These are phyloP conservation scores for Meripilus lineatus DNA, from an alignment of 1,284 basidiomycete species.

Conservation along the genomic window DNA sequence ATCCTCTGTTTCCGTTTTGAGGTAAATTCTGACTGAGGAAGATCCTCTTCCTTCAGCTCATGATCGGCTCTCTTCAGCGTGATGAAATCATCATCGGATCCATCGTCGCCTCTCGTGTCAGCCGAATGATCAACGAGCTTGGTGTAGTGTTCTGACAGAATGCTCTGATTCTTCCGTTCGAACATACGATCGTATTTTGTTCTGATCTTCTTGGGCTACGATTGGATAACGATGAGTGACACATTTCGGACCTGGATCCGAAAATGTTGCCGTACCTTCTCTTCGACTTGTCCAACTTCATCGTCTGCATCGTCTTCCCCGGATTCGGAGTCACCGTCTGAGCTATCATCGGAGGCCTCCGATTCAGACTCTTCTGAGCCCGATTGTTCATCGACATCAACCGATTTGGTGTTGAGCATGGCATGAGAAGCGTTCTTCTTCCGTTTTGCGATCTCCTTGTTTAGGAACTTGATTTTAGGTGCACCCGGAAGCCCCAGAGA, in stretches of 20 bases:
- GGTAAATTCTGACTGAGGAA: constrained; percentile 36
- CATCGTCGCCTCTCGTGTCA: constrained; percentile 34
- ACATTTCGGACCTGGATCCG: not conserved
- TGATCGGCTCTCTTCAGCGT: constrained; percentile 91
- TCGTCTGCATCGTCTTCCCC: constrained; percentile 15
- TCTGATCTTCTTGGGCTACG: constrained; percentile 44
- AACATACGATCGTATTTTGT: constrained; percentile 99
- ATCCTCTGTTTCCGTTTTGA: constrained; percentile 66
- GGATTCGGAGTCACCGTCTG: constrained; percentile 17
- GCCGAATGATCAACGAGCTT: constrained; percentile 74
- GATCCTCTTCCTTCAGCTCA: constrained; percentile 45
- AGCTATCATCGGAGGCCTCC: constrained; percentile 18
- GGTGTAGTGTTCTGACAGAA: constrained; percentile 88
- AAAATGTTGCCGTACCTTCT: too few relatives aligned
- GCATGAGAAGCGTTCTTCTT: constrained; percentile 66
- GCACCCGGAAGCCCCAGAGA: constrained; percentile 91
- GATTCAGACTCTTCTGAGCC: constrained; percentile 21
- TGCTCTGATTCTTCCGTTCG: constrained; percentile 91
- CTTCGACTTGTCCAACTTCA: not conserved
- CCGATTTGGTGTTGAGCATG: constrained; percentile 17
- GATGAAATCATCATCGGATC: constrained; percentile 84
- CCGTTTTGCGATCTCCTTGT: constrained; percentile 66
- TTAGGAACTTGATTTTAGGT: constrained; percentile 92
- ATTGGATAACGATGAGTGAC: not conserved
- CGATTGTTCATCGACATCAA: constrained; percentile 29